Evolutionary conservation across 345 rosid genomes (phyloP).

Genomic region (Lenwebbia sp.): DNA sequence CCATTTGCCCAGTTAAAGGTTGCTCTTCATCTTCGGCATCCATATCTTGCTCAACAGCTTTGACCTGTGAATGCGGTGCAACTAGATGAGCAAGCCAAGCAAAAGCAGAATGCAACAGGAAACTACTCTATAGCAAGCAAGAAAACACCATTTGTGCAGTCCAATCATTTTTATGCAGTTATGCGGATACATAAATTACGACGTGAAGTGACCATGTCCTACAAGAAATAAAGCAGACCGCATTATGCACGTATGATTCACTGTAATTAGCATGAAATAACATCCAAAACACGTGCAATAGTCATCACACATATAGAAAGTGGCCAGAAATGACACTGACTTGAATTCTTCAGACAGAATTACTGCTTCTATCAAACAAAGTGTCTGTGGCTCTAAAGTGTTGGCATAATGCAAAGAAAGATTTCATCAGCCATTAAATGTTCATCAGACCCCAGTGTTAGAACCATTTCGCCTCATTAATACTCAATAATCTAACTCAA

Average conservation of each 20-base stretch:
- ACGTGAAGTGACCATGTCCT: background rate
- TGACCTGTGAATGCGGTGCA: slow-evolving; percentile 36
- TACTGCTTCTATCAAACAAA: background rate
- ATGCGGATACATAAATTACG: background rate
- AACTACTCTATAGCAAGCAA: background rate
- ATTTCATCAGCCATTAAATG: background rate
- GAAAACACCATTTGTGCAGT: background rate
- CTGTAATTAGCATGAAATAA: background rate
- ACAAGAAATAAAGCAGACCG: background rate
- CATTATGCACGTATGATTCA: background rate
- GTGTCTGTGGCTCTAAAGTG: background rate
- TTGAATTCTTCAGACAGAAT: background rate
- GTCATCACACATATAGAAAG: background rate
- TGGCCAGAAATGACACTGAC: background rate
- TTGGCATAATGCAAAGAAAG: background rate
- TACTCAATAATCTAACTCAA: background rate
- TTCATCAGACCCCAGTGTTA: background rate
- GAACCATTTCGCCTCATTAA: background rate
- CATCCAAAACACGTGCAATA: background rate
- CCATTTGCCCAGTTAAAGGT: slow-evolving; percentile 39
- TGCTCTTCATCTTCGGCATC: slow-evolving; percentile 57
- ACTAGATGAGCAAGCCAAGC: background rate
- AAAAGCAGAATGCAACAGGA: background rate
- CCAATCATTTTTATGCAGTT: background rate
- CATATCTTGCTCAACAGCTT: slow-evolving; percentile 79